These are phyloP conservation scores for Aotearoamyces nothofagi DNA, from an alignment of 2,329 filamentous ascomycete genomes.

Conservation along the genomic window DNA sequence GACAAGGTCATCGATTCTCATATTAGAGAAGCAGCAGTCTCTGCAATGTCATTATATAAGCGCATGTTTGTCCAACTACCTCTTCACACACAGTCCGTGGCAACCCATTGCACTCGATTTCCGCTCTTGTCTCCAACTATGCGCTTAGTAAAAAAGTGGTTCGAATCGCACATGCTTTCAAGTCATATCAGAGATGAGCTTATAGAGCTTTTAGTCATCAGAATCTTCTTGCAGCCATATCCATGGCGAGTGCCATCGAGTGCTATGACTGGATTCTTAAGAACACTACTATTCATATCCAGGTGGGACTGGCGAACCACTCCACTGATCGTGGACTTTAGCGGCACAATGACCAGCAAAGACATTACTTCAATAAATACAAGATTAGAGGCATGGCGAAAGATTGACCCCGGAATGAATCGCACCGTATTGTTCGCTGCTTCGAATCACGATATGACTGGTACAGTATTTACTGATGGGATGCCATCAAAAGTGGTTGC, in stretches of 20 bases:
- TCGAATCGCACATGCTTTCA: slow-evolving; percentile 64
- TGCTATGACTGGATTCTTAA: slow-evolving; percentile 63
- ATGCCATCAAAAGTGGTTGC: slow-evolving; percentile 71
- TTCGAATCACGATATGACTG: slow-evolving; percentile 62
- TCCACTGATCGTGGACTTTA: slow-evolving; percentile 67
- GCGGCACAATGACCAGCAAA: slow-evolving; percentile 43
- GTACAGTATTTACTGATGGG: slow-evolving; percentile 65
- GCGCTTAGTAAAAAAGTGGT: slow-evolving; percentile 80
- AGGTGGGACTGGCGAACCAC: slow-evolving; percentile 86
- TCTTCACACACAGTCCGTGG: slow-evolving; percentile 67
- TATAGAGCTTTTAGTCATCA: slow-evolving; percentile 68
- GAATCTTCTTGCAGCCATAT: slow-evolving; percentile 65
- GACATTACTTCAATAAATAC: slow-evolving; percentile 50
- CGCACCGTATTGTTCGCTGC: slow-evolving; percentile 68
- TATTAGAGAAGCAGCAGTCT: slow-evolving; percentile 51
- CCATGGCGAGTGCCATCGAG: slow-evolving; percentile 71
- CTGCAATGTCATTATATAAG: slow-evolving; percentile 55
- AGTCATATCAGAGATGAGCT: slow-evolving; percentile 66
- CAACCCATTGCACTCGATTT: slow-evolving; percentile 66
- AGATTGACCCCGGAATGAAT: slow-evolving; percentile 80
- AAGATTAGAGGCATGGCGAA: slow-evolving; percentile 71
- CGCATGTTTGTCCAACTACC: slow-evolving; percentile 58
- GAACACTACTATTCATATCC: slow-evolving; percentile 65
- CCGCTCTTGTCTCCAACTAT: slow-evolving; percentile 70
- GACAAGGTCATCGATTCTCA: slow-evolving; percentile 53